These are phyloP conservation scores for Fraxinus xanthoxyloides DNA, from an alignment of 305 asterid genomes.

Conservation along the genomic window DNA sequence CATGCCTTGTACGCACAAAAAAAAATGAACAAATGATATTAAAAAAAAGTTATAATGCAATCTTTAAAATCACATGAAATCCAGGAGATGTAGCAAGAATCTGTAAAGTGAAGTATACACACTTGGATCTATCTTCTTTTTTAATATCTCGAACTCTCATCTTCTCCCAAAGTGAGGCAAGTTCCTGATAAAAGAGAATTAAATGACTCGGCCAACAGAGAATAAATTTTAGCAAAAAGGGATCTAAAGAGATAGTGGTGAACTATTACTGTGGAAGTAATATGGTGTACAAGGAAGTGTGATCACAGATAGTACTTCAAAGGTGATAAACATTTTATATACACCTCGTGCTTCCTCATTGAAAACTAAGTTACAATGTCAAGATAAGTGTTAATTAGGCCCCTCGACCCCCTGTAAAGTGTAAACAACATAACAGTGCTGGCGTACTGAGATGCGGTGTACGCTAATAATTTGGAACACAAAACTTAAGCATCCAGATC, in stretches of 20 bases:
- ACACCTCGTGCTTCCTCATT: neutral
- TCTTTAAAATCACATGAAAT: neutral
- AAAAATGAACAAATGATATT: neutral
- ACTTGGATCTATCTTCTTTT: slow-evolving; percentile 80
- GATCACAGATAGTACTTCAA: neutral
- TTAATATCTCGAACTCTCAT: slow-evolving; percentile 76
- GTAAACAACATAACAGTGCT: neutral
- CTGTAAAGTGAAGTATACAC: slow-evolving; percentile 5
- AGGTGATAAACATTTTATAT: neutral
- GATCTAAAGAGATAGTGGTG: neutral
- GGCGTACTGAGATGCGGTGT: neutral
- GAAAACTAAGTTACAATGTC: neutral
- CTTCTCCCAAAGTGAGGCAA: slow-evolving; percentile 84
- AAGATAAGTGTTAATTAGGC: neutral
- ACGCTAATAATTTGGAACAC: neutral
- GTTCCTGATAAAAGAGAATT: slow-evolving; percentile 51
- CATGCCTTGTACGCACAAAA: slow-evolving; percentile 44
- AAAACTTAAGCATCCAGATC: neutral
- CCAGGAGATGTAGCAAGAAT: slow-evolving; percentile 12
- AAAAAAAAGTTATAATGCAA: neutral
- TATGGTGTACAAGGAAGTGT: neutral
- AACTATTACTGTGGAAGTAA: neutral
- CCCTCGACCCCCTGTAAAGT: neutral
- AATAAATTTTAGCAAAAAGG: slow-evolving; percentile 18
- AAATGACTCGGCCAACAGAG: slow-evolving; percentile 17